Base-by-base conservation (phyloP, 2,329 filamentous ascomycete genomes). In the Sordariomycetes sp. region DNA sequence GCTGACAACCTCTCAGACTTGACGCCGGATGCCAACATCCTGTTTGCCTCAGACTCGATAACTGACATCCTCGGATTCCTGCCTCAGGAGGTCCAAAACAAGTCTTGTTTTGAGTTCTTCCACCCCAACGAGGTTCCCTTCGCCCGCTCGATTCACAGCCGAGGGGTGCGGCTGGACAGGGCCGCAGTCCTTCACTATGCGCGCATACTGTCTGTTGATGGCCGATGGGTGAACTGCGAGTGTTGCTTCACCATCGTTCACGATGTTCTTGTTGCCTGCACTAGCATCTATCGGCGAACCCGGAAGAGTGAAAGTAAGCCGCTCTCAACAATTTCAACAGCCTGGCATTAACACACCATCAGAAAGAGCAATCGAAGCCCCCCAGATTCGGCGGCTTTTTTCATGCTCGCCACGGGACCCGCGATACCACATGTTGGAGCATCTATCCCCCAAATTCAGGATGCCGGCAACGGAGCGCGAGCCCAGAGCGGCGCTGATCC, bases 191-290 rank as follows among this genome's bases (percentile, higher is more conserved):
- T 94, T 38, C 79, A 85, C 40, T 93, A 93, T 61, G 84, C 79
- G 40, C 74, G 76, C 23, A 74, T 93, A 41, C 71, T 68, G 46
- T 75, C 82, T 36, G 76, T 70, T 30, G 64, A 80, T 47, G 83
- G 82, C 12, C 64, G 70, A 35, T 93, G 82, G 78, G 64, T 90
- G 25, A 77, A 75, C 41, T 92, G 85, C 58, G 86, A 94, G 59
- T 92, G 85, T 57, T 87, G 86, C 55, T 94, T 93, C 54, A 92
- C 86, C 5, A 70, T 93, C 27, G 86, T 93, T 28, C 83, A 93
- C 55, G 82, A 93, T 68, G 84, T 92, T 16, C 66, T 94, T 57
- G 84, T 93, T 32, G 85, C 84, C 26, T 87, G 83, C 50, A 90
- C 80, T 10, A 87, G 82, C 49, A 72, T 92, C 42, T 93, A 92